Base-by-base conservation (phyloP, 2,329 filamentous ascomycete genomes). In the Fonsecaea nubica region DNA sequence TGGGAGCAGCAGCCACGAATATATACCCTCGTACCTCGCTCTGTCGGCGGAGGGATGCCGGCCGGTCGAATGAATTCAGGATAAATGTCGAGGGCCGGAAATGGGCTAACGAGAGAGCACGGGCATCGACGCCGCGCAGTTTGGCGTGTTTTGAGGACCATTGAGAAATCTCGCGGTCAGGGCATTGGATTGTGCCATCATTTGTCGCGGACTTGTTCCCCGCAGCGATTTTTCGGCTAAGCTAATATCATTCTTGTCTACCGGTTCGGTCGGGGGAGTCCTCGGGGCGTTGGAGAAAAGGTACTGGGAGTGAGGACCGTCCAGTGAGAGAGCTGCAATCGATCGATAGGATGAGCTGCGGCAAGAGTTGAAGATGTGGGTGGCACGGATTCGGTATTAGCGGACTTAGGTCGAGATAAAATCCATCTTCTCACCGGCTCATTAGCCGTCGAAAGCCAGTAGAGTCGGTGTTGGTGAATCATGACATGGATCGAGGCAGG, bases 361-460 rank as follows among this genome's bases (percentile, higher is more conserved):
- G 12, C 18, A 61, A 10, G 2, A 21, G 7, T 10, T 9, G 12
- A 36, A 12, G n/a, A 15, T 1, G n/a, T 13, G 30, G 38, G 58
- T 10, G 21, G 38, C 36, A 12, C 25, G 33, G 32, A 62, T n/a
- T 53, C 57, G 63, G 63, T 45, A 56, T 50, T 65, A 61, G 52
- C 63, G 63, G 63, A 65, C 35, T 65, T 65, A 56, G 33, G 33
- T 59, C 15, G 42, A 13, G 35, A 32, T 64, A 67, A 67, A 68
- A 68, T 68, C 66, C 66, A 68, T 40, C 45, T 50, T n/a, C 42
- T 48, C 42, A 5, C 15, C 32, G 38, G 10, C 18, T 33, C 54
- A 21, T 25, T 33, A 50, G 40, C 32, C 45, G 45, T 30, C 25
- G 25, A 18, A 30, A 18, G 1, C 7, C 45, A 30, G 25, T 25